These are phyloP conservation scores for Hymenoscyphus fraxineus DNA, from an alignment of 2,329 filamentous ascomycete genomes.

Conservation along the genomic window DNA sequence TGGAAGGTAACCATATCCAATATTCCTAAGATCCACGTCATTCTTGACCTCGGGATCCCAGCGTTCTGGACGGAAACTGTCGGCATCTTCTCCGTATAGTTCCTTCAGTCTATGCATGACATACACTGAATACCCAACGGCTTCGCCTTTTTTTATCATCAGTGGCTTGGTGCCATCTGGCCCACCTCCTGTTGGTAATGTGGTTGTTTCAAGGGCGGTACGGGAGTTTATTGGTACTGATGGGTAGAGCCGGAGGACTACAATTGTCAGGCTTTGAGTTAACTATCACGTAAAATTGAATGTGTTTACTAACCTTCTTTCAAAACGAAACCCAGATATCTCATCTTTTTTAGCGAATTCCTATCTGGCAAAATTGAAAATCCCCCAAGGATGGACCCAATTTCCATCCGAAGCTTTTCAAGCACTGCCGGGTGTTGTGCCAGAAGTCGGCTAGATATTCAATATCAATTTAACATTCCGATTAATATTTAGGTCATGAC, in stretches of 20 bases:
- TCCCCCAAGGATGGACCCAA: background rate
- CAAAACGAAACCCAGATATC: background rate
- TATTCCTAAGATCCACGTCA: background rate
- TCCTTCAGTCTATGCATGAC: background rate
- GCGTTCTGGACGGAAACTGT: background rate
- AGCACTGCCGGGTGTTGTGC: background rate
- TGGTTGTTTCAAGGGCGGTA: background rate
- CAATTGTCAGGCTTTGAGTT: background rate
- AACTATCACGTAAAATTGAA: background rate
- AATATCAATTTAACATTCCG: background rate
- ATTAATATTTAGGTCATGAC: background rate
- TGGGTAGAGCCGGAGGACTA: background rate
- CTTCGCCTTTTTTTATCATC: background rate
- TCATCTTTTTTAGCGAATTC: background rate
- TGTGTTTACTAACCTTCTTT: background rate
- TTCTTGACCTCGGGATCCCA: background rate
- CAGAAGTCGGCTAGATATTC: background rate
- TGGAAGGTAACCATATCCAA: background rate
- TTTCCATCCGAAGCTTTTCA: background rate
- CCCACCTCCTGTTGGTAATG: background rate
- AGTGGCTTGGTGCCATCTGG: background rate
- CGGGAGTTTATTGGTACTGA: background rate
- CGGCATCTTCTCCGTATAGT: conserved; percentile 1
- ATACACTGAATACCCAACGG: background rate
- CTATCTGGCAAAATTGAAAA: background rate